Evolutionary conservation across 2,329 filamentous ascomycete genomes (phyloP).

Genomic region (Colletotrichum lentis): DNA sequence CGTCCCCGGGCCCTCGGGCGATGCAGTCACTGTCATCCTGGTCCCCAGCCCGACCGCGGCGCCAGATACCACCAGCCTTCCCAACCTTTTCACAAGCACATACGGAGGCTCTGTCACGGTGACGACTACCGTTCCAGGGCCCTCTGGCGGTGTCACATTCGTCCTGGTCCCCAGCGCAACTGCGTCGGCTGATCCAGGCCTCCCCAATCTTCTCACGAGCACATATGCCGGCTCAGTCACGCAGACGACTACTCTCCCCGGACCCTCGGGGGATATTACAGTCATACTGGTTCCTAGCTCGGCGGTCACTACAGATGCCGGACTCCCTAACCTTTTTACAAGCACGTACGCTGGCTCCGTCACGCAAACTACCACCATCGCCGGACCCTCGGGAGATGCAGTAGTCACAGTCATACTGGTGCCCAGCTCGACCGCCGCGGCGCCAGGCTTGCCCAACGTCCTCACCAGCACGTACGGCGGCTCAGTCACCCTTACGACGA

Average conservation of each 20-base stretch:
- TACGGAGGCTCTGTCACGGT: not conserved
- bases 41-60: no score
- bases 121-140: not conserved
- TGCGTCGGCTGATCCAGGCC: not conserved
- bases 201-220: no score
- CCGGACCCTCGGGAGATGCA: not conserved
- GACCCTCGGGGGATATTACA: not conserved
- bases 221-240: no score
- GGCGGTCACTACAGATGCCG: not conserved
- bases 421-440: not conserved
- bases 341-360: not conserved
- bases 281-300: slow-evolving; percentile 7
- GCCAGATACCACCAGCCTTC: no score
- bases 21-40: no score
- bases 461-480: not conserved
- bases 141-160: not conserved
- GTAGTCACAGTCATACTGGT: slow-evolving; percentile 6
- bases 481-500: not conserved
- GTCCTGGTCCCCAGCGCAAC: no score
- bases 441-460: not conserved
- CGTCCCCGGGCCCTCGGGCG: no score
- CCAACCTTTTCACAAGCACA: not conserved
- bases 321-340: slow-evolving; percentile 1
- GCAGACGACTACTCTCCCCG: no score
- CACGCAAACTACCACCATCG: not conserved